These are phyloP conservation scores for Fusarium liriodendri DNA, from an alignment of 2,329 filamentous ascomycete genomes.

Conservation along the genomic window DNA sequence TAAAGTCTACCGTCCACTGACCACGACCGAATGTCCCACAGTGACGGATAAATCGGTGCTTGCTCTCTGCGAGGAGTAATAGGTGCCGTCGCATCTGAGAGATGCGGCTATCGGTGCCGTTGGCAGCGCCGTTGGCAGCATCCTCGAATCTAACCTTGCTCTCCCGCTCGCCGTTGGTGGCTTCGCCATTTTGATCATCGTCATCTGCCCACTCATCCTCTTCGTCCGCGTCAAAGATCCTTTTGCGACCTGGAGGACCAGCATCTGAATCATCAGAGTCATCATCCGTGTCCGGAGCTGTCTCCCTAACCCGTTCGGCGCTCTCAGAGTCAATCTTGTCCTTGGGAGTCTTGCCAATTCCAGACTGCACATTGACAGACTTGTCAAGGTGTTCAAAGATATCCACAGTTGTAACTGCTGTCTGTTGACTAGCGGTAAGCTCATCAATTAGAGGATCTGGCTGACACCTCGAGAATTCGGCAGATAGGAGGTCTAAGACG, in stretches of 20 bases:
- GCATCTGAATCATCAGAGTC: slow-evolving; percentile 52
- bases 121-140: slow-evolving; percentile 48
- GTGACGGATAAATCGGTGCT: slow-evolving; percentile 75
- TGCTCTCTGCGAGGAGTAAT: slow-evolving; percentile 76
- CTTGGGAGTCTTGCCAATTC: slow-evolving; percentile 66
- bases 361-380: slow-evolving; percentile 63
- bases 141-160: slow-evolving; percentile 66
- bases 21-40: slow-evolving; percentile 72
- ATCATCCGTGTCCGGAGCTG: slow-evolving; percentile 48
- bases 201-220: slow-evolving; percentile 49
- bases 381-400: slow-evolving; percentile 66
- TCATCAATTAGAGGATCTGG: slow-evolving; percentile 60
- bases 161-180: slow-evolving; percentile 50
- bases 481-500: slow-evolving; percentile 77
- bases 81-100: slow-evolving; percentile 78
- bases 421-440: slow-evolving; percentile 44
- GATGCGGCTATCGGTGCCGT: slow-evolving; percentile 59
- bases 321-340: slow-evolving; percentile 59
- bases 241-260: slow-evolving; percentile 35
- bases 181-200: slow-evolving; percentile 42
- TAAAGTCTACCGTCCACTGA: slow-evolving; percentile 88
- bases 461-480: slow-evolving; percentile 75
- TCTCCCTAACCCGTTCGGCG: slow-evolving; percentile 61
- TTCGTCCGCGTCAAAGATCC: slow-evolving; percentile 39
- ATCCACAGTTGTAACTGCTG: slow-evolving; percentile 63